Conservation (phyloP, 306 rosid species). For the Senna siamea region DNA sequence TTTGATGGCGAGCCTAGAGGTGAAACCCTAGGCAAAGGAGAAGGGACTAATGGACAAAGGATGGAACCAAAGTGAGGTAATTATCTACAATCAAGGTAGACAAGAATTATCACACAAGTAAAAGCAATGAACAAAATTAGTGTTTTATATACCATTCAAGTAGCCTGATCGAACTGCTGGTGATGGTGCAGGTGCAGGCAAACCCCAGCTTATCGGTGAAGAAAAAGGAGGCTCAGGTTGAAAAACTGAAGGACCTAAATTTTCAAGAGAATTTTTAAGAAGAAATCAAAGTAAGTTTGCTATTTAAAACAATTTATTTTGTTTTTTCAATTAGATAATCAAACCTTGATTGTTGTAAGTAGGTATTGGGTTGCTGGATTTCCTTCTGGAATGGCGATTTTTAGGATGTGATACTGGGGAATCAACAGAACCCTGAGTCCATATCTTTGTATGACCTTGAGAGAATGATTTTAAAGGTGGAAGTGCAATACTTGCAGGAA, state of each 20-base stretch:
- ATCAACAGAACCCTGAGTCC: conserved; percentile 52
- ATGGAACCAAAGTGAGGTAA: conserved; percentile 32
- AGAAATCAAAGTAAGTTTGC: conserved; percentile 23
- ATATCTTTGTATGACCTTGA: conserved; percentile 44
- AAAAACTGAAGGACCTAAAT: conserved; percentile 55
- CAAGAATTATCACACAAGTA: conserved; percentile 22
- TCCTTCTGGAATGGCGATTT: conserved; percentile 35
- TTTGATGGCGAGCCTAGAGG: conserved; percentile 66
- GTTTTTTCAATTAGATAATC: conserved; percentile 31
- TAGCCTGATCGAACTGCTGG: conserved; percentile 51
- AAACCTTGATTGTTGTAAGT: conserved; percentile 59
- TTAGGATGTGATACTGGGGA: conserved; percentile 47
- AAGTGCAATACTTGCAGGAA: conserved; percentile 50
- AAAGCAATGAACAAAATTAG: conserved; percentile 28
- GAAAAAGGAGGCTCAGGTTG: conserved; percentile 55
- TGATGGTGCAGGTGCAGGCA: conserved; percentile 60
- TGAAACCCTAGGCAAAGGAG: conserved; percentile 59
- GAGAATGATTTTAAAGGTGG: conserved; percentile 60
- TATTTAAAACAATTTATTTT: conserved; percentile 8
- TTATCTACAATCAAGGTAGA: conserved; percentile 28
- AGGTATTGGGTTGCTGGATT: conserved; percentile 47
- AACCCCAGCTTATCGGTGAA: conserved; percentile 48
- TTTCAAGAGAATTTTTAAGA: conserved; percentile 25
- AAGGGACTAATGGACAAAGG: conserved; percentile 55
- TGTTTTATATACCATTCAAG: conserved; percentile 50